Percentiles rank a stretch among this genome's conserved stretches.
Conservation (phyloP, 1,284 basidiomycete genomes). For the Ustanciosporium gigantosporum region DNA sequence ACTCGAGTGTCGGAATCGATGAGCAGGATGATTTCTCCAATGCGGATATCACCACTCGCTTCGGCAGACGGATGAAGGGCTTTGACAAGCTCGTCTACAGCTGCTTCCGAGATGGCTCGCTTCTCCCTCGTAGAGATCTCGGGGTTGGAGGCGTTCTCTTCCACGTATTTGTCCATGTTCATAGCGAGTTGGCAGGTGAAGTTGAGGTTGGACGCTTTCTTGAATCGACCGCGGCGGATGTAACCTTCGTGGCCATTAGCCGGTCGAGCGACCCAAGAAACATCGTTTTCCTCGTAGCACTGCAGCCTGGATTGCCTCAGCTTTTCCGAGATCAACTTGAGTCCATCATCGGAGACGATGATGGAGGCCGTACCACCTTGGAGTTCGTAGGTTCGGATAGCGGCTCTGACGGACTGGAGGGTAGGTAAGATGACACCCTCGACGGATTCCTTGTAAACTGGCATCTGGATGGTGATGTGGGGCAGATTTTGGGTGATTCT, state of each 20-base stretch:
- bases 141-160: constrained; percentile 5
- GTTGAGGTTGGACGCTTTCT: constrained; percentile 88
- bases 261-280: constrained; percentile 80
- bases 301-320: constrained; percentile 71
- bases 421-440: constrained; percentile 68
- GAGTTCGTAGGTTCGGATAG: constrained; percentile 83
- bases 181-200: constrained; percentile 76
- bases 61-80: constrained; percentile 59
- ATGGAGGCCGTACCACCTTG: constrained; percentile 78
- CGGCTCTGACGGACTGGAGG: constrained; percentile 76
- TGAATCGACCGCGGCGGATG: constrained; percentile 79
- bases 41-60: constrained; percentile 37
- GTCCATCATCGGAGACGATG: constrained; percentile 77
- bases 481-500: constrained; percentile 73
- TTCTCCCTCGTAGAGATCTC: constrained; percentile 20
- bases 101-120: constrained; percentile 19
- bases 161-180: constrained; percentile 67
- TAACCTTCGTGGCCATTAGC: constrained; percentile 72
- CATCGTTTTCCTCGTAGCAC: constrained; percentile 75
- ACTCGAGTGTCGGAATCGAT: constrained; percentile 80
- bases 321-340: constrained; percentile 68
- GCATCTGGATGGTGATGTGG: constrained; percentile 76
- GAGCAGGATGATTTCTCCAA: constrained; percentile 47
- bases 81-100: constrained; percentile 63
- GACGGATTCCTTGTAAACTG: constrained; percentile 71